phyloP scores from a whole-genome alignment of 768 basidiomycete species.

The Boletus fagicola region DNA sequence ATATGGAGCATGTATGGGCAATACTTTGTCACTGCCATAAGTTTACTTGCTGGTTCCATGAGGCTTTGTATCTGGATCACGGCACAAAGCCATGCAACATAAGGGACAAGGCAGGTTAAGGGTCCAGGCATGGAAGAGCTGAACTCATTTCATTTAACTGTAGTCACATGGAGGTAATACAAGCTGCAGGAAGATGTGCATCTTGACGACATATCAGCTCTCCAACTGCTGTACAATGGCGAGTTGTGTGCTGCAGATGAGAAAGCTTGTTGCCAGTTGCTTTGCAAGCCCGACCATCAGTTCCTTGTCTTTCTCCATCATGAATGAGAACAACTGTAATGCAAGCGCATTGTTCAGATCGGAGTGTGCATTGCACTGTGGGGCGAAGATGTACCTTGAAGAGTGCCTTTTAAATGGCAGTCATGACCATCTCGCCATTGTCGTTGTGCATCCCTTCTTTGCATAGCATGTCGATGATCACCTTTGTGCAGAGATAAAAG shows the following conservation, averaged over 20 bases:
- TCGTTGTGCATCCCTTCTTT: slow-evolving; percentile 80
- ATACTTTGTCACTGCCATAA: too few species aligned
- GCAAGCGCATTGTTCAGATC: neutral
- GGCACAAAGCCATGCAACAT: too few species aligned
- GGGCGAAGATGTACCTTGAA: slow-evolving; percentile 60
- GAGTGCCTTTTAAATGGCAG: slow-evolving; percentile 67
- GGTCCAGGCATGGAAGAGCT: too few species aligned
- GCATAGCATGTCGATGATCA: slow-evolving; percentile 78
- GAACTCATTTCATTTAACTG: too few species aligned
- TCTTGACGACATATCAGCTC: slow-evolving; percentile 59
- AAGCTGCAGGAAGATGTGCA: too few species aligned
- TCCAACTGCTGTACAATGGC: slow-evolving; percentile 72
- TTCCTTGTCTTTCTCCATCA: slow-evolving; percentile 68
- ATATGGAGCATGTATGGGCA: too few species aligned
- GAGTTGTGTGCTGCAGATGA: slow-evolving; percentile 86
- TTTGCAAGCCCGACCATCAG: slow-evolving; percentile 74
- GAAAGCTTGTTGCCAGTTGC: slow-evolving; percentile 64
- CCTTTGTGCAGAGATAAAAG: slow-evolving; percentile 80
- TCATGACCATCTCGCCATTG: slow-evolving; percentile 64
- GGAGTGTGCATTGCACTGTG: neutral
- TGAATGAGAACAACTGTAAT: slow-evolving; percentile 72
- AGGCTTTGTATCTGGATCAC: too few species aligned
- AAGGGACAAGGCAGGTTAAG: too few species aligned
- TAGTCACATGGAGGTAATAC: too few species aligned
- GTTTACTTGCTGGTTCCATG: too few species aligned